phyloP scores from a whole-genome alignment of 2,329 filamentous ascomycete genomes.

The Fusarium proliferatum region DNA sequence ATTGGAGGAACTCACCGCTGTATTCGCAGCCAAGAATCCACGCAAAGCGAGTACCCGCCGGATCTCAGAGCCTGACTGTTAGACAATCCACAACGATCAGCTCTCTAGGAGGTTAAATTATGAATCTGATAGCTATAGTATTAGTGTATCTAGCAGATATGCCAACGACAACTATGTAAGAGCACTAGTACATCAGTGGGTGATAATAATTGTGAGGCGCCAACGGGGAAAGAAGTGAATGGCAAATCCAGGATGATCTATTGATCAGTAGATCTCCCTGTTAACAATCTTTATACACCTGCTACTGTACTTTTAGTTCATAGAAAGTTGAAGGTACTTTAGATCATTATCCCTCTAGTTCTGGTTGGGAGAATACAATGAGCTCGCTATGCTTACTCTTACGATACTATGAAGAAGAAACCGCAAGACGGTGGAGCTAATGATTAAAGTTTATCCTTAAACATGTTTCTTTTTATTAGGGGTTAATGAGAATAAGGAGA shows the following conservation, averaged over 20 bases:
- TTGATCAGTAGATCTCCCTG: rapidly evolving
- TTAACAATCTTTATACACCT: rapidly evolving
- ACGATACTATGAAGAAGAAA: too few relatives aligned
- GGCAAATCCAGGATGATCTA: neutral
- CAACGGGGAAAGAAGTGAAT: too few relatives aligned
- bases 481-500: too few relatives aligned
- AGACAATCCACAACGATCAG: rapidly evolving
- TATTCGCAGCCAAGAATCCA: neutral
- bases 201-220: neutral
- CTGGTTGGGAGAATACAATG: rapidly evolving
- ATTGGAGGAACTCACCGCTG: neutral
- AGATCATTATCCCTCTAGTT: rapidly evolving
- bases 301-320: rapidly evolving
- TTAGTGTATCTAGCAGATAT: too few relatives aligned
- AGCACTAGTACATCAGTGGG: neutral
- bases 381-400: too few relatives aligned
- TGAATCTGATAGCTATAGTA: neutral
- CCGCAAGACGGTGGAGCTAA: rapidly evolving
- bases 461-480: neutral
- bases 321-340: neutral
- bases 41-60: neutral
- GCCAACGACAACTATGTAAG: neutral
- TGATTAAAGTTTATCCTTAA: too few relatives aligned
- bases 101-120: rapidly evolving
- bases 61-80: neutral